Evolutionary conservation across 805 yeast genomes (phyloP), one percentile per base, ranked within the genome.

Genomic region (Starmerella bombi): DNA sequence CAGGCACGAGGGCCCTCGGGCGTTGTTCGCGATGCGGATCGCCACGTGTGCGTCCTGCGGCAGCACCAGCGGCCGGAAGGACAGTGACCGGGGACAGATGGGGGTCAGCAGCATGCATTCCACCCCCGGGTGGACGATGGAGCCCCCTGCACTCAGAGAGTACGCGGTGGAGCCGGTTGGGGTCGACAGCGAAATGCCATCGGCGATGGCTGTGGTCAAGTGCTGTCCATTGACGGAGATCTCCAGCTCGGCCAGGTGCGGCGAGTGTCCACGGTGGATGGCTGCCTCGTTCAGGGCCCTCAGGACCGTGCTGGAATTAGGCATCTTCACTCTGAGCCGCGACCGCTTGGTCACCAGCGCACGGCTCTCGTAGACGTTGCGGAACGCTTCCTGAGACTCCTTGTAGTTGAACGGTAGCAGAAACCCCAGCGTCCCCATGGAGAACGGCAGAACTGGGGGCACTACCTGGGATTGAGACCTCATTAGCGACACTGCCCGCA

Each of bases 161-260:
- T 86, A 86, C 0, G 96, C 95, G 0, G 96, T 86, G 8, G 94
- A 82, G 0, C 97, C 97, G 0, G 96, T 86, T 15, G 97, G 97
- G 0, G 96, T 81, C 3, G 91, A 70, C 34, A 84, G 67, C 4
- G 77, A 73, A 7, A 86, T 70, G 29, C 97, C 97, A 59, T 88
- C 97, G 1, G 93, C 94, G 0, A 88, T 80, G 4, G 95, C 85
- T 39, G 86, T 73, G 6, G 97, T 88, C 40, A 88, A 63, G 53
- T 77, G 80, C 56, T 80, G 78, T 18, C 82, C 84, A 58, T 86
- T 91, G 21, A 86, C 78, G 49, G 69, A 75, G n/a, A 88, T 77
- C 50, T 86, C 95, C 44, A 88, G 64, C 38, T 80, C 75, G 2
- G 91, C 75, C 47, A 88, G 66, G 54, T 83, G 86, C 2, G 96